Evolutionary conservation across 768 basidiomycete genomes (phyloP), one percentile per base, ranked within the genome.

Genomic region (Trametes cinnabarina): DNA sequence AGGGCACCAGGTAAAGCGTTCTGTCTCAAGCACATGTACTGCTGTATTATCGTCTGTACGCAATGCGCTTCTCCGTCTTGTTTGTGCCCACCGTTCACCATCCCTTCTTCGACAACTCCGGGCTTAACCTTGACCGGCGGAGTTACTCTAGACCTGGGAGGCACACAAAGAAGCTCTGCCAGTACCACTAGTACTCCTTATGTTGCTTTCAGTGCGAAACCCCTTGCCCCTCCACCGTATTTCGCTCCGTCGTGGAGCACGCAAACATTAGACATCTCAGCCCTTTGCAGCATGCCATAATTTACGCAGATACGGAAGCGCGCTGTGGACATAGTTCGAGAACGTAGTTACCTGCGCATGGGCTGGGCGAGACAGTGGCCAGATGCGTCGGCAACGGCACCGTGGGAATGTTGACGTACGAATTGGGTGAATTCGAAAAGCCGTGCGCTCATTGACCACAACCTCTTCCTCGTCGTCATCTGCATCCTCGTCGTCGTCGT

Each of bases 351-450:
- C n/a, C n/a, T 15, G 34, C 6, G 46, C 30, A 47, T 43, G 39
- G 61, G 30, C 42, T n/a, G 55, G 50, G 53, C 63, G 47, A 50
- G 56, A 47, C 56, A 10, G 15, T 46, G 48, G 34, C 57, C 41
- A 50, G 56, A 60, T 57, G 60, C 57, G 60, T 62, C 52, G 60
- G 56, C 32, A n/a, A 44, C 20, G 40, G 22, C 20, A 12, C 43
- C 63, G 63, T 64, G 63, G 63, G 63, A 64, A 64, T 10, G 25
- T 20, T 30, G 53, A 23, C 32, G 43, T 51, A 40, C 60, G 47
- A 57, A 28, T 63, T 55, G 53, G 58, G 52, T 55, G 42, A 60
- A 51, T 43, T 60, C 59, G 59, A 60, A 54, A 60, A 47, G 55
- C 37, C 47, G 49, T 40, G 41, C 54, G 49, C 14, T 23, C 48